A percentile compares a stretch with the other conserved stretches of the same genome.
Evolutionary conservation across 225 moss, liverwort and hornwort genomes (phyloP).

Genomic region (Straminergon stramineum): DNA sequence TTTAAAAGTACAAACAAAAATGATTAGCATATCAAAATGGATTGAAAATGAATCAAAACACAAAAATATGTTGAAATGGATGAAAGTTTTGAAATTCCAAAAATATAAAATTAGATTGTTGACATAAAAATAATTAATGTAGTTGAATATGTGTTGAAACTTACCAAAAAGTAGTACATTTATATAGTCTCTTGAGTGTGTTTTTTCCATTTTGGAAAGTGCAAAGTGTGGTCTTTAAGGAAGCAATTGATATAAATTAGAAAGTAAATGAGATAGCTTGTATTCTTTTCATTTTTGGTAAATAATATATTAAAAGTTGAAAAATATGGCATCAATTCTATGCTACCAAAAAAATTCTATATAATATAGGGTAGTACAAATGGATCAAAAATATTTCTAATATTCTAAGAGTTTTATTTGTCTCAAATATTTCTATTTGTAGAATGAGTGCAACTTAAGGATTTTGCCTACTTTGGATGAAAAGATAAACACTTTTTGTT

Average conservation of each 20-base stretch:
- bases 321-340: neutral
- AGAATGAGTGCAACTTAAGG: neutral
- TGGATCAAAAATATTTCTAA: neutral
- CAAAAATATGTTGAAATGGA: neutral
- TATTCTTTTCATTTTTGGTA: neutral
- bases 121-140: neutral
- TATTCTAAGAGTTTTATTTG: neutral
- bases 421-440: neutral
- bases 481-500: neutral
- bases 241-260: rapidly evolving
- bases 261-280: neutral
- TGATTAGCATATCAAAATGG: neutral
- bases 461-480: neutral
- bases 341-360: neutral
- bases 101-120: neutral
- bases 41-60: neutral
- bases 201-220: neutral
- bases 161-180: rapidly evolving
- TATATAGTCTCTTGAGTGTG: neutral
- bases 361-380: neutral
- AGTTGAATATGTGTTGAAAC: neutral
- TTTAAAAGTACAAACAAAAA: neutral
- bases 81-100: neutral
- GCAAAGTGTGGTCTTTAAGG: rapidly evolving
- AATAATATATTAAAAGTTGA: neutral